These are phyloP conservation scores for Pseudogymnoascus sp. DNA, from an alignment of 2,329 filamentous ascomycete genomes.

Conservation along the genomic window DNA sequence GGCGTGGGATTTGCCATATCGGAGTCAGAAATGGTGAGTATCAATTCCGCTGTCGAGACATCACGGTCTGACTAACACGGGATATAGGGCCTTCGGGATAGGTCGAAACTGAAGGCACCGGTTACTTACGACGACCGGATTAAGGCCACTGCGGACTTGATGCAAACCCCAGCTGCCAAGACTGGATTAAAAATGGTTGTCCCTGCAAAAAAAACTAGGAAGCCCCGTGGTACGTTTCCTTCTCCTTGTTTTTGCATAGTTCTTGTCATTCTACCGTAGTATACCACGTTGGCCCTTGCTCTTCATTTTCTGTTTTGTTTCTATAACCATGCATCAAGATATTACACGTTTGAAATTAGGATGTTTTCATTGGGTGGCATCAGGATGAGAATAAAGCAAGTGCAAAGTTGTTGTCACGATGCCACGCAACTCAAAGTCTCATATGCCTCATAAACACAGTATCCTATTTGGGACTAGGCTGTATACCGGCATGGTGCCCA, in stretches of 20 bases:
- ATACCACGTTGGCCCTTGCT: background rate
- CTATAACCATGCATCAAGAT: background rate
- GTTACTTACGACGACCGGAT: background rate
- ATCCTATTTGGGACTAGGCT: background rate
- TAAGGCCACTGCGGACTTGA: background rate
- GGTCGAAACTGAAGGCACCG: background rate
- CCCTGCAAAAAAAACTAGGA: background rate
- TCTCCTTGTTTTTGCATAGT: background rate
- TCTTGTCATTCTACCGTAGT: too few relatives aligned
- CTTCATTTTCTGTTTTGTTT: background rate
- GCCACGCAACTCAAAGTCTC: background rate
- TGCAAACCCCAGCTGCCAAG: background rate
- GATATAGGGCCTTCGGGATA: background rate
- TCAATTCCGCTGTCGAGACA: background rate
- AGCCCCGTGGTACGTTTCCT: background rate
- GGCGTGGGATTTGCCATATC: background rate
- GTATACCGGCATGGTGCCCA: background rate
- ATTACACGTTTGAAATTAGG: background rate
- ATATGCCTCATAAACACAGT: background rate
- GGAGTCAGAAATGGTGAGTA: background rate
- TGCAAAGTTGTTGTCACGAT: background rate
- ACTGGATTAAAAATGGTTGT: background rate
- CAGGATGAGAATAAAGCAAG: background rate
- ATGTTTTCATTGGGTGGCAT: background rate
- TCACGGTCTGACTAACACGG: background rate